These are phyloP conservation scores for Uronychia binucleata DNA, from an alignment of 73 alveolate genomes.

Conservation along the genomic window DNA sequence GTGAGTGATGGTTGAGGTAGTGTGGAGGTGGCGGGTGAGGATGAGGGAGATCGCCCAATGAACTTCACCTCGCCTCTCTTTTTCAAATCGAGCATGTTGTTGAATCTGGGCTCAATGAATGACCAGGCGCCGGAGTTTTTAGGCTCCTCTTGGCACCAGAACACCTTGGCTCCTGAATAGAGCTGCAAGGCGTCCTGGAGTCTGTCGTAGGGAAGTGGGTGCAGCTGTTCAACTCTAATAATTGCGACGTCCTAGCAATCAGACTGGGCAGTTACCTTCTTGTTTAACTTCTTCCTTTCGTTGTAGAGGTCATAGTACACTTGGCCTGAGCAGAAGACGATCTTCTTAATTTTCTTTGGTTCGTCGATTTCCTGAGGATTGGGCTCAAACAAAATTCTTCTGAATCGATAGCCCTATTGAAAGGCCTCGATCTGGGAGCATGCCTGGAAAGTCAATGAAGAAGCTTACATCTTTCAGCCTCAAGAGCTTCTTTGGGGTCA, in stretches of 20 bases:
- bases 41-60: slow-evolving; percentile 64
- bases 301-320: slow-evolving; percentile 63
- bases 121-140: slow-evolving; percentile 72
- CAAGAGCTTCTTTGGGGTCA: slow-evolving; percentile 89
- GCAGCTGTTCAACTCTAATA: slow-evolving; percentile 83
- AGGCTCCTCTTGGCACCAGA: slow-evolving; percentile 82
- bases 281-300: slow-evolving; percentile 49
- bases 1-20: slow-evolving; percentile 52
- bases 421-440: slow-evolving; percentile 61
- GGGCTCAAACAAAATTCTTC: slow-evolving; percentile 42
- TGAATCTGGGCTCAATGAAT: slow-evolving; percentile 69
- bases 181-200: slow-evolving; percentile 51
- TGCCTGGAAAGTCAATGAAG: slow-evolving; percentile 18
- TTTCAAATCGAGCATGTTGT: slow-evolving; percentile 32
- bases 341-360: slow-evolving; percentile 55
- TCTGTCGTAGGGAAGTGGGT: slow-evolving; percentile 91
- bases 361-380: background rate
- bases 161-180: slow-evolving; percentile 65
- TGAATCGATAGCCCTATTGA: slow-evolving; percentile 62
- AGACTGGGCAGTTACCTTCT: slow-evolving; percentile 13
- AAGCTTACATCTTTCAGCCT: slow-evolving; percentile 49
- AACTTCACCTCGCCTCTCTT: slow-evolving; percentile 46
- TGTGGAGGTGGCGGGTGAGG: slow-evolving; percentile 79
- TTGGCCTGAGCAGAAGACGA: slow-evolving; percentile 76
- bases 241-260: slow-evolving; percentile 75